These are phyloP conservation scores for Syncephalis fuscata DNA, from an alignment of 371 early-diverging fungal genomes.

Conservation along the genomic window DNA sequence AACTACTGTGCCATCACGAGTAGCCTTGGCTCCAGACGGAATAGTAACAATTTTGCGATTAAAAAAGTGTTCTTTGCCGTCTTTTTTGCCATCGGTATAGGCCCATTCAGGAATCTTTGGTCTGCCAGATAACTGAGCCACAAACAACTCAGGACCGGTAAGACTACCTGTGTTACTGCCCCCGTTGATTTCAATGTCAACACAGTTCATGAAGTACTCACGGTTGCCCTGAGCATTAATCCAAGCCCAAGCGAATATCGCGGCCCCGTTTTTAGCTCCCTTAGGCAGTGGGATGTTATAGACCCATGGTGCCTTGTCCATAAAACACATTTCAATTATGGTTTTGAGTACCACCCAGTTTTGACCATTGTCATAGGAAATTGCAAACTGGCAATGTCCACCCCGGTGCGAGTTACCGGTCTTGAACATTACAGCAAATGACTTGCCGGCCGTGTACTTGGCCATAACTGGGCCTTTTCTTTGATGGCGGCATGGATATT, in stretches of 20 bases:
- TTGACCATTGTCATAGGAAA: conserved; percentile 38
- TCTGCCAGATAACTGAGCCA: conserved; percentile 3
- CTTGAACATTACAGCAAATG: neutral
- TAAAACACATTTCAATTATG: conserved; percentile 1
- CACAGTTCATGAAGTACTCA: conserved; percentile 55
- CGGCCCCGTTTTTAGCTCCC: conserved; percentile 1
- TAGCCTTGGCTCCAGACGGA: too few species aligned
- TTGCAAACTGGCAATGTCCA: conserved; percentile 49
- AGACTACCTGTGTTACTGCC: neutral
- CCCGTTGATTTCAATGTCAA: conserved; percentile 28
- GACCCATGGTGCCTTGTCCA: neutral
- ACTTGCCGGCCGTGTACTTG: neutral
- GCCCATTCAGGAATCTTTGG: neutral
- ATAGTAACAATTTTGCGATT: too few species aligned
- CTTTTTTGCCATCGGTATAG: too few species aligned
- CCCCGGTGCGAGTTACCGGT: conserved; percentile 21
- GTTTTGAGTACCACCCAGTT: conserved; percentile 31
- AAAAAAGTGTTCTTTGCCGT: too few species aligned
- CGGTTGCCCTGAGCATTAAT: conserved; percentile 35
- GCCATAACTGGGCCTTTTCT: neutral
- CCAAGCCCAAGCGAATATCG: conserved; percentile 46
- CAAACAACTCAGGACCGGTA: conserved; percentile 2
- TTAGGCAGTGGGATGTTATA: conserved; percentile 1
- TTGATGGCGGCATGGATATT: too few species aligned
- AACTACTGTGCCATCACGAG: too few species aligned